Percentiles rank a stretch among this genome's conserved stretches.
phyloP scores from a whole-genome alignment of 768 basidiomycete genomes.

The Scleroderma citrinum region DNA sequence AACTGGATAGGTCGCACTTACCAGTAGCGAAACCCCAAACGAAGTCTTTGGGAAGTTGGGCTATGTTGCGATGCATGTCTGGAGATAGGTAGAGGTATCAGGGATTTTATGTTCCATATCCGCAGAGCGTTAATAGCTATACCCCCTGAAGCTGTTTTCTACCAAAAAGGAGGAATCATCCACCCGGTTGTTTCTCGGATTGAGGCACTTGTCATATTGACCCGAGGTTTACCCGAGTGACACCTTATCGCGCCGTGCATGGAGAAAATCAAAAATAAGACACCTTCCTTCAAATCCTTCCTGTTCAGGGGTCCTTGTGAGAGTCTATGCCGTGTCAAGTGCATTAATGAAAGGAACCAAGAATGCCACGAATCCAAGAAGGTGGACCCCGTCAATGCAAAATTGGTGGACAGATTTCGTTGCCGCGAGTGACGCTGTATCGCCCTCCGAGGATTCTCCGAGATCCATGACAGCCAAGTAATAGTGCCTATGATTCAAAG shows the following conservation, averaged over 20 bases:
- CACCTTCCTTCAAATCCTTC: not conserved
- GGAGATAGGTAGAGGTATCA: not conserved
- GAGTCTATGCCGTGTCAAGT: not conserved
- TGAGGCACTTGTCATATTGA: not conserved
- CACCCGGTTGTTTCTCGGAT: not conserved
- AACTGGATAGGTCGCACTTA: conserved; percentile 25
- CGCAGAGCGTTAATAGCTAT: not conserved
- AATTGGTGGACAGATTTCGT: not conserved
- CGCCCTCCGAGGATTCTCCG: not conserved
- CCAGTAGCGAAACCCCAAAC: conserved; percentile 71
- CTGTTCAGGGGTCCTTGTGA: not conserved
- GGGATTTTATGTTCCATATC: not conserved
- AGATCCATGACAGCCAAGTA: not conserved
- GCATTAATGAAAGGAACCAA: too few relatives aligned
- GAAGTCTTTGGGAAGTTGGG: conserved; percentile 52
- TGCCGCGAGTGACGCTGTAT: not conserved
- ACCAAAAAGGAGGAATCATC: not conserved
- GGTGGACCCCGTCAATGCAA: not conserved
- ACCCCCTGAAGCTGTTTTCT: not conserved
- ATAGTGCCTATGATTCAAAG: too few relatives aligned
- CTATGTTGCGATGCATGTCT: conserved; percentile 3
- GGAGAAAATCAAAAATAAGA: not conserved
- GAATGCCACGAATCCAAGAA: not conserved
- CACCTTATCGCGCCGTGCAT: not conserved
- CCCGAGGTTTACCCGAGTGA: not conserved